Evolutionary conservation across 768 basidiomycete species (phyloP), one percentile per base, ranked within the genome.

Genomic region (Pleurotus eryngii): DNA sequence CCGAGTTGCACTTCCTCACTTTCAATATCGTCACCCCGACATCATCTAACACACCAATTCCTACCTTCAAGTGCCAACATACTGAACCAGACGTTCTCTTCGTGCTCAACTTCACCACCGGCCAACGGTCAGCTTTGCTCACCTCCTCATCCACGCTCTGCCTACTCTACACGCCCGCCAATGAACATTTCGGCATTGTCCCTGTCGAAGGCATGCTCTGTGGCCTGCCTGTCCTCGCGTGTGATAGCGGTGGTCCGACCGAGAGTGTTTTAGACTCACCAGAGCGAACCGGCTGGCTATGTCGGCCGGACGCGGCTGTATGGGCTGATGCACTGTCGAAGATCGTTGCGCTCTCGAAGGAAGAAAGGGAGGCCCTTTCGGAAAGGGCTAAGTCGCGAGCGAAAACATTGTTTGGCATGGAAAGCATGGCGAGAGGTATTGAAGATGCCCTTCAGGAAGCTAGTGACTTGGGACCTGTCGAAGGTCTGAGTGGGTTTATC

Each of bases 141-240:
- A 81, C 74, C 11, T 79, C 84, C 4, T 68, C 82, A 0, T 81
- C 79, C 4, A 91, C 92, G 0, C 70, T 83, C 14, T 30, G 30
- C 0, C 76, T 98, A 0, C 79, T 99, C 5, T 99, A 99, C 69
- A 99, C 96, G 0, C 97, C 96, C 0, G 75, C 82, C 6, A 96
- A 96, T 69, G 96, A 99, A 65, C 96, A 99, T 69, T 97, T 98
- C 68, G 97, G 96, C 1, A 98, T 99, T 62, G 95, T 89, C 0
- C 96, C 97, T 2, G 82, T 98, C 3, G 96, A 99, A 69, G 95
- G 85, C 0, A 98, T 98, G 94, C 81, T 85, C 6, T 95, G 90
- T 47, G 92, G 94, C 2, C 70, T 98, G 0, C 94, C 95, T 0
- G 89, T 98, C 1, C 72, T 99, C 17, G 95, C 95, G 0, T 92